A percentile compares a stretch with the other conserved stretches of the same genome.
These are phyloP conservation scores for Daldinia bambusicola DNA, from an alignment of 495 filamentous ascomycete species.

Conservation along the genomic window DNA sequence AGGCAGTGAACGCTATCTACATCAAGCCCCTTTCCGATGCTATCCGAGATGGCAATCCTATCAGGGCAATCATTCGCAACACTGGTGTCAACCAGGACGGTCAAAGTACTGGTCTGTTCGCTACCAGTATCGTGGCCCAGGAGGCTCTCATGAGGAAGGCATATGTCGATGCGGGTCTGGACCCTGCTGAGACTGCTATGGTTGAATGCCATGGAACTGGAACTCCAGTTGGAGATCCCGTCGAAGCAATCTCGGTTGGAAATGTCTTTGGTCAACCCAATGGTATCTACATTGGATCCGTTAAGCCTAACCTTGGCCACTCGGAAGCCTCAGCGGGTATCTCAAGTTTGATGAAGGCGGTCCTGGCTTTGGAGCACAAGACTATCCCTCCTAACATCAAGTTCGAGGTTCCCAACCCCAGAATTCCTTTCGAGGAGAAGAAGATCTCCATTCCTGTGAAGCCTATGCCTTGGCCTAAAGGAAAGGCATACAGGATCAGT, in stretches of 20 bases:
- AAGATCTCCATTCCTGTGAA: constrained; percentile 5
- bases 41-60: constrained; percentile 55
- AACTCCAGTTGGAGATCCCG: constrained; percentile 60
- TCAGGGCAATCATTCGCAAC: constrained; percentile 59
- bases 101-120: constrained; percentile 53
- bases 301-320: constrained; percentile 45
- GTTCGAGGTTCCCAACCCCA: constrained; percentile 23
- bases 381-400: constrained; percentile 1
- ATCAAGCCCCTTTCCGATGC: constrained; percentile 61
- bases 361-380: background rate
- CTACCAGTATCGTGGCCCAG: constrained; percentile 58
- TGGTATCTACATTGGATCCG: background rate
- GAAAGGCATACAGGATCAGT: constrained; percentile 25
- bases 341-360: constrained; percentile 52
- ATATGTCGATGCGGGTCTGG: constrained; percentile 48
- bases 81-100: constrained; percentile 60
- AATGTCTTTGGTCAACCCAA: background rate
- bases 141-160: constrained; percentile 53
- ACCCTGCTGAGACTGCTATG: constrained; percentile 52
- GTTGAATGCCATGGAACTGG: constrained; percentile 62
- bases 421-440: constrained; percentile 6
- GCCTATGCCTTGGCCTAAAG: constrained; percentile 36
- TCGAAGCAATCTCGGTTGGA: constrained; percentile 54
- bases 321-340: constrained; percentile 53
- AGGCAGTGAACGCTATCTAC: constrained; percentile 46